phyloP scores from a whole-genome alignment of 139 green algal genomes.

The Coelastrella sp. region DNA sequence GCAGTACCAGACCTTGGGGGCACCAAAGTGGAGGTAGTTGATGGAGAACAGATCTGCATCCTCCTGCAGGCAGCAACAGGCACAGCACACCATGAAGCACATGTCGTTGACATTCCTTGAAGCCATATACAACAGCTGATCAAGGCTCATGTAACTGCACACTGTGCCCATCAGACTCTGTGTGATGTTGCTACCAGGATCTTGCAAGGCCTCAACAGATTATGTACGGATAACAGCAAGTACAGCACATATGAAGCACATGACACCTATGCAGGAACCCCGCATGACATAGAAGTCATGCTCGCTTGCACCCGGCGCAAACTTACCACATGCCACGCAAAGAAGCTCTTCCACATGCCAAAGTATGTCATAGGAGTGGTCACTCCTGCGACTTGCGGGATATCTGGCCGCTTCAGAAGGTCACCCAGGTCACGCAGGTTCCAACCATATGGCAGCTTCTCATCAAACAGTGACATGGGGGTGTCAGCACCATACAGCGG shows the following conservation, averaged over 20 bases:
- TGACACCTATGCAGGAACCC: too few relatives aligned
- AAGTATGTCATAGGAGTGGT: conserved; percentile 86
- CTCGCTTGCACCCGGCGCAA: background rate
- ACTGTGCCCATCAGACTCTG: too few relatives aligned
- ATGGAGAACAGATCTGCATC: conserved; percentile 94
- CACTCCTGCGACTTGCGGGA: conserved; percentile 67
- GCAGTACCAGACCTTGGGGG: conserved; percentile 92
- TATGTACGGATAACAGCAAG: too few relatives aligned
- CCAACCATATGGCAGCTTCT: conserved; percentile 78
- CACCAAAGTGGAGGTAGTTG: conserved; percentile 97
- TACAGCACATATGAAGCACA: too few relatives aligned
- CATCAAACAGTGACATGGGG: conserved; percentile 76
- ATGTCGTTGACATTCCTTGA: too few relatives aligned
- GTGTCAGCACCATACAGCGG: conserved; percentile 78
- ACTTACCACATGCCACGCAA: conserved; percentile 69
- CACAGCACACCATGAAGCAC: too few relatives aligned
- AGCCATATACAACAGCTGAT: too few relatives aligned
- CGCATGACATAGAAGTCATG: too few relatives aligned
- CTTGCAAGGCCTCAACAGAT: too few relatives aligned
- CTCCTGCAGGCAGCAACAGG: conserved; percentile 66
- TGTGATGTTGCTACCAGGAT: too few relatives aligned
- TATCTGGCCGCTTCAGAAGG: conserved; percentile 58
- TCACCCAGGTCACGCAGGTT: conserved; percentile 71
- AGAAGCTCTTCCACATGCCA: conserved; percentile 85
- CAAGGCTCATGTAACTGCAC: too few relatives aligned